Conservation (phyloP, 2,329 filamentous ascomycete genomes). For the Colletotrichum noveboracense region DNA sequence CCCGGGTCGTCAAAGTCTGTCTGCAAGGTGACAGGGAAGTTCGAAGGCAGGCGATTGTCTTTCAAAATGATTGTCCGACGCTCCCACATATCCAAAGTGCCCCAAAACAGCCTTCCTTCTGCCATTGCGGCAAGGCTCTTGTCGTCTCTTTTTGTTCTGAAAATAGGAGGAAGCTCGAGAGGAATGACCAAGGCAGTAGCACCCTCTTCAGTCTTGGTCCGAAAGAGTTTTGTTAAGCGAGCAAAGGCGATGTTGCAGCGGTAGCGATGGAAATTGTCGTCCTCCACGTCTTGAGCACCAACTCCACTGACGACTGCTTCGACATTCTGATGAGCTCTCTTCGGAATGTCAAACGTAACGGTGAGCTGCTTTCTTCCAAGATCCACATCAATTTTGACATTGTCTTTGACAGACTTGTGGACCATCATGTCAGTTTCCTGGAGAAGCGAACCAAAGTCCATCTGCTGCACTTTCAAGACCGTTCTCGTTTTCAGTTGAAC, state of each 20-base stretch:
- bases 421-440: constrained; percentile 61
- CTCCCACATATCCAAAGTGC: constrained; percentile 49
- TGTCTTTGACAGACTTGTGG: constrained; percentile 49
- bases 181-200: neutral
- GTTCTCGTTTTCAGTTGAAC: constrained; percentile 38
- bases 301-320: neutral
- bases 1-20: constrained; percentile 35
- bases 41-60: constrained; percentile 33
- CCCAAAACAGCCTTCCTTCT: constrained; percentile 36
- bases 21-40: constrained; percentile 43
- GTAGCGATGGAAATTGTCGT: constrained; percentile 33
- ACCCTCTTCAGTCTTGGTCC: constrained; percentile 28
- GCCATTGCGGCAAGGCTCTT: constrained; percentile 24
- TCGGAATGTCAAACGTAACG: constrained; percentile 38
- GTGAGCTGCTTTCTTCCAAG: constrained; percentile 42
- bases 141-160: constrained; percentile 13
- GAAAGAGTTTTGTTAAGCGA: constrained; percentile 50
- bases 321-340: neutral
- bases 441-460: constrained; percentile 69
- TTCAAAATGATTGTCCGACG: constrained; percentile 52
- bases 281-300: constrained; percentile 16
- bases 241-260: constrained; percentile 50
- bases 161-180: constrained; percentile 3
- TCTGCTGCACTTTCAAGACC: constrained; percentile 44
- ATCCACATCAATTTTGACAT: constrained; percentile 43